Conservation (phyloP, 139 green algal species). For the Chlorella vulgaris region DNA sequence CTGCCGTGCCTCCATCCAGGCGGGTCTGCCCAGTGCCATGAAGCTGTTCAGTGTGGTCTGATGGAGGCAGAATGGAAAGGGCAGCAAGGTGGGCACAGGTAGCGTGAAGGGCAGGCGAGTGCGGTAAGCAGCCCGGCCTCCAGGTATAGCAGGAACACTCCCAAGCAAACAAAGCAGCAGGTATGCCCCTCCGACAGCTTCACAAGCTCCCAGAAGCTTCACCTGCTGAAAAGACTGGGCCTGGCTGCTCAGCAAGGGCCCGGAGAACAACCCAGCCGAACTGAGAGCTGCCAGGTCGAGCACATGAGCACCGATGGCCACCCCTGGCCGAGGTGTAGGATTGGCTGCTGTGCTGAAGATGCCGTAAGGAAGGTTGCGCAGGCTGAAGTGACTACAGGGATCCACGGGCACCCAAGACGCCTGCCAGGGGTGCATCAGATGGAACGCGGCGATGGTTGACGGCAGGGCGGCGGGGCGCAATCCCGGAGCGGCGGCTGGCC, state of each 20-base stretch:
- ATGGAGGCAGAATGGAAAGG: background rate
- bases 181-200: no score
- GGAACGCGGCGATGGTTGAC: background rate
- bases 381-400: constrained; percentile 58
- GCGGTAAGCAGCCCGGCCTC: no score
- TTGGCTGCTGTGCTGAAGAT: constrained; percentile 56
- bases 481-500: no score
- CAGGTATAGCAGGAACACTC: no score
- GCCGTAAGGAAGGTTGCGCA: constrained; percentile 90
- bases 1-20: constrained; percentile 72
- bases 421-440: background rate
- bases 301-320: constrained; percentile 80
- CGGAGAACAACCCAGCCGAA: constrained; percentile 52
- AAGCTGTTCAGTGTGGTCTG: constrained; percentile 86
- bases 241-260: constrained; percentile 33
- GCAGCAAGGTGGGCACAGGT: background rate
- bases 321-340: constrained; percentile 49
- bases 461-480: no score
- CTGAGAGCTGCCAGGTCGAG: constrained; percentile 75
- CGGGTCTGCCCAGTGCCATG: constrained; percentile 72
- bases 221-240: constrained; percentile 45
- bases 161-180: no score
- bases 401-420: background rate
- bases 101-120: background rate
- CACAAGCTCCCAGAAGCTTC: no score